Conservation (phyloP, 2,329 filamentous ascomycete genomes). For the Penicillium sp. region DNA sequence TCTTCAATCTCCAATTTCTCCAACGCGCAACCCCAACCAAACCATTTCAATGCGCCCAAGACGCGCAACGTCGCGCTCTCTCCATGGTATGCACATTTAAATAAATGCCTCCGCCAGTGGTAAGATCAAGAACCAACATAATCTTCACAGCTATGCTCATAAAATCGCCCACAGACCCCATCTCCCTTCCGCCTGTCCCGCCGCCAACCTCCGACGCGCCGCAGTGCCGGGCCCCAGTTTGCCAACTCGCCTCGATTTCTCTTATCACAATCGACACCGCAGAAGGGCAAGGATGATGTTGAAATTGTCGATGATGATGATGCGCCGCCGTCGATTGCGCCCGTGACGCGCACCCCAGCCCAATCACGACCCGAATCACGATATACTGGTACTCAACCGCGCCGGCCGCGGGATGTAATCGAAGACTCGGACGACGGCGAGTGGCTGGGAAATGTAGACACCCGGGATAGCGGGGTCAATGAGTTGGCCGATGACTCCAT, state of each 20-base stretch:
- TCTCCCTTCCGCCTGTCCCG: slow-evolving; percentile 40
- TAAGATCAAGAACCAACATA: not conserved
- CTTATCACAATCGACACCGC: slow-evolving; percentile 34
- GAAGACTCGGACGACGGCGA: slow-evolving; percentile 36
- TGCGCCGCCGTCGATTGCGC: slow-evolving; percentile 24
- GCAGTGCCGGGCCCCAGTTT: slow-evolving; percentile 39
- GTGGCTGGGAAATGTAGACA: slow-evolving; percentile 8
- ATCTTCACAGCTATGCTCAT: not conserved
- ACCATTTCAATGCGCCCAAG: not conserved
- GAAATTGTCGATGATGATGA: slow-evolving; percentile 34
- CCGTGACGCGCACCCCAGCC: slow-evolving; percentile 12
- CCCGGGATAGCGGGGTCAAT: not conserved
- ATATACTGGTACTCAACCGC: slow-evolving; percentile 9
- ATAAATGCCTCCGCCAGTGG: slow-evolving; percentile 13
- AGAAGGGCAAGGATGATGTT: slow-evolving; percentile 13
- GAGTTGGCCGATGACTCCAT: slow-evolving; percentile 21
- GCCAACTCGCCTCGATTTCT: slow-evolving; percentile 43
- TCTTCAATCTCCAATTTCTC: slow-evolving; percentile 7
- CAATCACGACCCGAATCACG: slow-evolving; percentile 12
- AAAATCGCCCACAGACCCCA: slow-evolving; percentile 27
- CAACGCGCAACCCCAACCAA: not conserved
- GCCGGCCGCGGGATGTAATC: slow-evolving; percentile 33
- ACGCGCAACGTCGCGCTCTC: slow-evolving; percentile 2
- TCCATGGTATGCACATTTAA: not conserved
- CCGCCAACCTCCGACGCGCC: slow-evolving; percentile 34